phyloP scores from a whole-genome alignment of 495 filamentous ascomycete genomes.

The Podospora pseudocomata region DNA sequence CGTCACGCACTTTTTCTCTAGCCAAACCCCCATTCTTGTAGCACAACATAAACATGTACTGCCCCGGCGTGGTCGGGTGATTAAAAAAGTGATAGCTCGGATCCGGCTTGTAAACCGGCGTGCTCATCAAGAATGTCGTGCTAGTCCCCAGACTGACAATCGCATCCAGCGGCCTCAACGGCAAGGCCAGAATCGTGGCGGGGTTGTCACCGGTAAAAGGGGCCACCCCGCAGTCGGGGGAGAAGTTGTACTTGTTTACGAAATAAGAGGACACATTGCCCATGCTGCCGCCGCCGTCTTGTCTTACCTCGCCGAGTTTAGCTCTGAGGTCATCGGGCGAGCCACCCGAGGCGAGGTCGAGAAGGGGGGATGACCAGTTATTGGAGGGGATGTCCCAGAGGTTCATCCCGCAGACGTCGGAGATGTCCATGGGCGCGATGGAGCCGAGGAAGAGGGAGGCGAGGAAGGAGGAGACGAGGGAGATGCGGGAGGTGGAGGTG shows the following conservation, averaged over 20 bases:
- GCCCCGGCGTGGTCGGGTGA: conserved; percentile 73
- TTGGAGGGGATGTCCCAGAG: conserved; percentile 83
- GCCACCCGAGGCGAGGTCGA: conserved; percentile 73
- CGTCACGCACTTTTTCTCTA: conserved; percentile 81
- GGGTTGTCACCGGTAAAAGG: conserved; percentile 96
- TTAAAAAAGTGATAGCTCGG: conserved; percentile 87
- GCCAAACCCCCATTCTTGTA: conserved; percentile 97
- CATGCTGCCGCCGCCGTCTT: conserved; percentile 75
- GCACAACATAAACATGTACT: conserved; percentile 99
- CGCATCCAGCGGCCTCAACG: conserved; percentile 78
- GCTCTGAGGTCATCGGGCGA: conserved; percentile 57
- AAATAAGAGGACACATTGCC: conserved; percentile 75
- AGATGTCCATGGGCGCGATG: conserved; percentile 87
- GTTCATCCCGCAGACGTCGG: conserved; percentile 95
- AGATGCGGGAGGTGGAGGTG: conserved; percentile 74
- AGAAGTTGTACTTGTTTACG: conserved; percentile 72
- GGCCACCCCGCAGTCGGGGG: conserved; percentile 65
- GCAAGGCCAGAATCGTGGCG: conserved; percentile 86
- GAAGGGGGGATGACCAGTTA: conserved; percentile 66
- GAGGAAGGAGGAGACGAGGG: conserved; percentile 90
- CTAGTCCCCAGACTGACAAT: conserved; percentile 93
- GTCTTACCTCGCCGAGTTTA: conserved; percentile 77
- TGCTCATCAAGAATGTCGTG: conserved; percentile 96
- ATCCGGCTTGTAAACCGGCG: conserved; percentile 81
- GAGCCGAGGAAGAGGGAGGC: conserved; percentile 85